These are phyloP conservation scores for Plasmodium berghei DNA, from an alignment of 169 alveolate genomes.

Conservation along the genomic window DNA sequence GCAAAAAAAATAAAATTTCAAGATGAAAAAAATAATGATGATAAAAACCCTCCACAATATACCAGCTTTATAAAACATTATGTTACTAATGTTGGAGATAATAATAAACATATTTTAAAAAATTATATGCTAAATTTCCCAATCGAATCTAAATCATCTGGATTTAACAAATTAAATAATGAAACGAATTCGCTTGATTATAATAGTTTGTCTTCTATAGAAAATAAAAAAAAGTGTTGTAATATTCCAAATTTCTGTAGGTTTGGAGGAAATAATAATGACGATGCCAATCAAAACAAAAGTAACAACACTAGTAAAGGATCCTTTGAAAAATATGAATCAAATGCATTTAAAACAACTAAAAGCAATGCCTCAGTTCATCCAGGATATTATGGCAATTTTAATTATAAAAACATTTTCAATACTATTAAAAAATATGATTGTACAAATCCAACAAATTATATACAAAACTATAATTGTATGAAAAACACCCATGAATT, in stretches of 20 bases:
- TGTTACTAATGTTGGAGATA: conserved; percentile 27
- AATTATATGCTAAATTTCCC: background rate
- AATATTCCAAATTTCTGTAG: conserved; percentile 4
- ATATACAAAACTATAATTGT: conserved; percentile 21
- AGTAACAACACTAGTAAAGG: background rate
- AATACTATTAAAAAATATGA: conserved; percentile 9
- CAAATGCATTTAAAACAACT: background rate
- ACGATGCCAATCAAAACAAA: background rate
- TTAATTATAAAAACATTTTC: conserved; percentile 30
- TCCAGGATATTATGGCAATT: conserved; percentile 19
- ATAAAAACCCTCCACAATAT: background rate
- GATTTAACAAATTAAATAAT: conserved; percentile 6
- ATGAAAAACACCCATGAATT: background rate
- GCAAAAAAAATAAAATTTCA: conserved; percentile 25
- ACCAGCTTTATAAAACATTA: conserved; percentile 28
- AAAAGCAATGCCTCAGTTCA: background rate
- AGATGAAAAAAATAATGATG: background rate
- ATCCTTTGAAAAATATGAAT: conserved; percentile 11
- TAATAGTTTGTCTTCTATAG: conserved; percentile 3
- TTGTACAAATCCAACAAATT: conserved; percentile 25
- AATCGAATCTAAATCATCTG: conserved; percentile 27
- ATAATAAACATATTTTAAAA: conserved; percentile 13
- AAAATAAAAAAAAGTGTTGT: conserved; percentile 4
- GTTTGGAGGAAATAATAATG: conserved; percentile 12
- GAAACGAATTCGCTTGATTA: background rate